A percentile compares a stretch with the other conserved stretches of the same genome.
Conservation (phyloP, 306 rosid genomes). For the Senna siamea region DNA sequence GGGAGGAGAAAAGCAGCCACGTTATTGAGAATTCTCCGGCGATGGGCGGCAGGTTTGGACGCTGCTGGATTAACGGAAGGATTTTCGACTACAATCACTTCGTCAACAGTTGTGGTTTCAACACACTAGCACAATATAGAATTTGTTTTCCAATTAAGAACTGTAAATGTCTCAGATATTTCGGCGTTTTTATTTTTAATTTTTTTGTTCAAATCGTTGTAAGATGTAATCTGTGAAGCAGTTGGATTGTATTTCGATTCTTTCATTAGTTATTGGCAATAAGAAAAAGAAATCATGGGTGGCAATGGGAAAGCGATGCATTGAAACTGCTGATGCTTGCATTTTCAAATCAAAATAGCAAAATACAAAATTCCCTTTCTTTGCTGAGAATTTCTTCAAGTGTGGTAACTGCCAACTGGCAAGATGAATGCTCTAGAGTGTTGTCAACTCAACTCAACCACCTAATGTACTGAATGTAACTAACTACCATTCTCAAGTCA, state of each 20-base stretch:
- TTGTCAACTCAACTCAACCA: too few relatives aligned
- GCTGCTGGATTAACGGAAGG: constrained; percentile 40
- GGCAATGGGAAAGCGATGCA: too few relatives aligned
- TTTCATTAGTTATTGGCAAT: constrained; percentile 7
- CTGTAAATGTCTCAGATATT: constrained; percentile 41
- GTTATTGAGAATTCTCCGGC: constrained; percentile 71
- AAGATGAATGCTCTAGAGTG: too few relatives aligned
- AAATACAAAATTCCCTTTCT: too few relatives aligned
- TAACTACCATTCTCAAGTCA: constrained; percentile 1
- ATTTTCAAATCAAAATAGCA: too few relatives aligned
- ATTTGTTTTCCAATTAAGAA: neutral
- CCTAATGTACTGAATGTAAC: too few relatives aligned
- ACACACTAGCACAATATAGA: constrained; percentile 8
- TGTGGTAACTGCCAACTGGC: too few relatives aligned
- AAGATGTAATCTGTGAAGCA: constrained; percentile 38
- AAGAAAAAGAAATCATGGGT: too few relatives aligned
- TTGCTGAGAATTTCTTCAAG: too few relatives aligned
- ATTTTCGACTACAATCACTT: constrained; percentile 28
- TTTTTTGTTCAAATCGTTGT: neutral
- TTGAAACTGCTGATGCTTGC: too few relatives aligned
- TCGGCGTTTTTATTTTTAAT: neutral
- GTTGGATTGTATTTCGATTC: constrained; percentile 19
- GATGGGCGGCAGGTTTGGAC: constrained; percentile 89
- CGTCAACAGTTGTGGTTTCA: constrained; percentile 41
- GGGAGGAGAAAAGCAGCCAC: constrained; percentile 84